Conservation (phyloP, 2,329 filamentous ascomycete species). For the Fusarium irregulare region DNA sequence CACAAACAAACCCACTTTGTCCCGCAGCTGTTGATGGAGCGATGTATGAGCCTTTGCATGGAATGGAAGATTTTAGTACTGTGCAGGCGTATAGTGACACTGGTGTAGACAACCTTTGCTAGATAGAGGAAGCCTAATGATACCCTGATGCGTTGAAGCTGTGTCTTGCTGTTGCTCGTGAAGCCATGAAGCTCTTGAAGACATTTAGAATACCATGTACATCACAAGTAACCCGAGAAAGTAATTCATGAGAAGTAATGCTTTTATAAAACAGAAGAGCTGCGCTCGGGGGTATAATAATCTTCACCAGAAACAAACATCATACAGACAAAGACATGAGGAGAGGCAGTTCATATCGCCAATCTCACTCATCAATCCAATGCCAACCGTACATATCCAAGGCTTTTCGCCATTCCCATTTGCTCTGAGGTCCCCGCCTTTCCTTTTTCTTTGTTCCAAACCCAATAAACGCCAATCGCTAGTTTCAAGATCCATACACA, state of each 20-base stretch:
- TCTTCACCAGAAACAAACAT: slow-evolving; percentile 61
- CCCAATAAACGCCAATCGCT: slow-evolving; percentile 45
- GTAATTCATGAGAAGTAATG: not conserved
- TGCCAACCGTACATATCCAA: slow-evolving; percentile 35
- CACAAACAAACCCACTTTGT: slow-evolving; percentile 21
- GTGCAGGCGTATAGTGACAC: slow-evolving; percentile 28
- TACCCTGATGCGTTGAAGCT: slow-evolving; percentile 52
- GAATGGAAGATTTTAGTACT: slow-evolving; percentile 34
- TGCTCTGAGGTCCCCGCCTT: slow-evolving; percentile 50
- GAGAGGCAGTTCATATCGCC: slow-evolving; percentile 38
- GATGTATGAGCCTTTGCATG: slow-evolving; percentile 31
- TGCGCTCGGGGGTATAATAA: slow-evolving; percentile 54
- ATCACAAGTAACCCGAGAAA: not conserved
- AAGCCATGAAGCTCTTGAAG: not conserved
- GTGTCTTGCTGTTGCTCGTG: not conserved
- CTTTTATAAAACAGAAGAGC: slow-evolving; percentile 29
- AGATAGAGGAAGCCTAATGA: slow-evolving; percentile 53
- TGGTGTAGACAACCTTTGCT: slow-evolving; percentile 40
- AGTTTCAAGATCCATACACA: slow-evolving; percentile 13
- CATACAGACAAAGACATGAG: slow-evolving; percentile 32
- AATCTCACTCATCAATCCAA: slow-evolving; percentile 16
- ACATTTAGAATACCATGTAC: no score
- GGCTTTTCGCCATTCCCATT: slow-evolving; percentile 39
- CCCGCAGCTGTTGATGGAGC: slow-evolving; percentile 28
- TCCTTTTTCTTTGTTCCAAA: slow-evolving; percentile 1